A percentile compares a stretch with the other conserved stretches of the same genome.
Conservation (phyloP, 2,329 filamentous ascomycete species). For the Alternaria brassicicola region DNA sequence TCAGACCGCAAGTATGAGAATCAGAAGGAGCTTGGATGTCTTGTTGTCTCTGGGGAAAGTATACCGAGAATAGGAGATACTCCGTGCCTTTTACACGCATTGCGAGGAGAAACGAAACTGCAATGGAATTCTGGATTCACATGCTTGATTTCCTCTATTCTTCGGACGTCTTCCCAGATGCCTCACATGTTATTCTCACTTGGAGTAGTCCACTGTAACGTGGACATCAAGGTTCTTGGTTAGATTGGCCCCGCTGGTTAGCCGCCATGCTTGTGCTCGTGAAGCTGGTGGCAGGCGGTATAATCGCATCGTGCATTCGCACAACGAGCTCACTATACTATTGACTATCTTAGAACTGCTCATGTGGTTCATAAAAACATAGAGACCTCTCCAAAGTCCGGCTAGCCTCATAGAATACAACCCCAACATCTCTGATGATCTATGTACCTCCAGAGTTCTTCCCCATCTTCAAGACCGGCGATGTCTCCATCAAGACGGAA, state of each 20-base stretch:
- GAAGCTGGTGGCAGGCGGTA: not conserved
- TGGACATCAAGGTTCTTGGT: not conserved
- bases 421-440: not conserved
- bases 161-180: no score
- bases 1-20: not conserved
- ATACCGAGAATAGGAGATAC: not conserved
- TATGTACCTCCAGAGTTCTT: not conserved
- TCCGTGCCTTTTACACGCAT: not conserved
- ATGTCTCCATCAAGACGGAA: constrained; percentile 5
- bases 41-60: not conserved
- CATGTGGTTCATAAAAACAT: no score
- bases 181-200: not conserved
- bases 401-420: no score
- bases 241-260: not conserved
- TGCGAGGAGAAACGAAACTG: not conserved
- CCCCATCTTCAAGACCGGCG: constrained; percentile 6
- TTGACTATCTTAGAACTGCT: no score
- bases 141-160: no score
- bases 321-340: not conserved
- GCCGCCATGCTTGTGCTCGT: no score
- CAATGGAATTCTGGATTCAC: not conserved
- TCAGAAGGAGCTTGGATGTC: not conserved
- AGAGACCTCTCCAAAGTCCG: no score
- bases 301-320: not conserved
- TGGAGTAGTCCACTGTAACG: not conserved